Evolutionary conservation across 352 stramenopile species (phyloP).

Genomic region (Pythium phragmitis): DNA sequence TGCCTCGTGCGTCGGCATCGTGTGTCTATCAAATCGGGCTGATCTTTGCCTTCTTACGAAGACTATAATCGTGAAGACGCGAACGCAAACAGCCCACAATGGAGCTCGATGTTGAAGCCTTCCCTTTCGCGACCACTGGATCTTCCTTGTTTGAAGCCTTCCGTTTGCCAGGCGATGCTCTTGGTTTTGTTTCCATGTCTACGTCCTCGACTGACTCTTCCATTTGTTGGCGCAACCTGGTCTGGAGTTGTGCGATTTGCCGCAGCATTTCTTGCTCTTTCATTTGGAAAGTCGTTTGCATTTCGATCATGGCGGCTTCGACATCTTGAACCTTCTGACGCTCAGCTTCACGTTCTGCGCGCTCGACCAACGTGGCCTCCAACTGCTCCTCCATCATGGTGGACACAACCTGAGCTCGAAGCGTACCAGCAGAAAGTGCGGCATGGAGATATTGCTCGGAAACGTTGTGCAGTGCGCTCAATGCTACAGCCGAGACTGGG

Average conservation of each 20-base stretch:
- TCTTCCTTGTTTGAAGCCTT: constrained; percentile 41
- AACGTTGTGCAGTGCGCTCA: constrained; percentile 78
- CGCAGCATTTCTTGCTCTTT: constrained; percentile 73
- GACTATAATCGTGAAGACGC: constrained; percentile 43
- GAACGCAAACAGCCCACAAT: constrained; percentile 53
- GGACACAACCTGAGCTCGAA: constrained; percentile 53
- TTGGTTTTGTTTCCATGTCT: constrained; percentile 11
- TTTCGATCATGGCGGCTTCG: constrained; percentile 50
- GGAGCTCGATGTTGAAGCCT: constrained; percentile 33
- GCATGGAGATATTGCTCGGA: constrained; percentile 69
- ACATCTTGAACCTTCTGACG: constrained; percentile 61
- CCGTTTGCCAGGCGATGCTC: constrained; percentile 45
- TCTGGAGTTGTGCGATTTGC: constrained; percentile 57
- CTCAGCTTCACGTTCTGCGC: constrained; percentile 46
- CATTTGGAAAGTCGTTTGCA: constrained; percentile 54
- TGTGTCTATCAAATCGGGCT: constrained; percentile 34
- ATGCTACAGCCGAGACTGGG: constrained; percentile 60
- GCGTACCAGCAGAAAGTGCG: constrained; percentile 51
- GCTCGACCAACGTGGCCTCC: constrained; percentile 31
- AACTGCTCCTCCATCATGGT: constrained; percentile 52
- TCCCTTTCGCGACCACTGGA: constrained; percentile 1
- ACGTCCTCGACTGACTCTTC: constrained; percentile 40
- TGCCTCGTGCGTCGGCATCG: not conserved
- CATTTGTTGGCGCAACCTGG: constrained; percentile 33
- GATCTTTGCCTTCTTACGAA: constrained; percentile 53